Evolutionary conservation across 768 basidiomycete species (phyloP).

Genomic region (Lactarius indigo): DNA sequence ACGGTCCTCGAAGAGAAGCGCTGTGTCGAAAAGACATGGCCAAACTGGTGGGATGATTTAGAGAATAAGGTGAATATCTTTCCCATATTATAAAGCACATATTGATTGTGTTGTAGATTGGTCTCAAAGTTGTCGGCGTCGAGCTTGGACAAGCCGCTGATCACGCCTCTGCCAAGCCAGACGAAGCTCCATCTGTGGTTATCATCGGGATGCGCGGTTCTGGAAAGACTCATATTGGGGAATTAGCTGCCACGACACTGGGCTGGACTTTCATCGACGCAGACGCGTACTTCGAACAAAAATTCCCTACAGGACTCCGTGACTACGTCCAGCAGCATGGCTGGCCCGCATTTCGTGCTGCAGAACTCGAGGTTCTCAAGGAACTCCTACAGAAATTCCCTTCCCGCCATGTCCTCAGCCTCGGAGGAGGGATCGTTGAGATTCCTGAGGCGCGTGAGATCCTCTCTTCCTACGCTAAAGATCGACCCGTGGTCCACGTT

Average conservation of each 20-base stretch:
- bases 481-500: constrained; percentile 81
- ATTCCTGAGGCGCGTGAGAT: constrained; percentile 68
- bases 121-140: constrained; percentile 81
- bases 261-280: constrained; percentile 81
- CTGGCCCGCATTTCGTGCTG: constrained; percentile 86
- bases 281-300: constrained; percentile 69
- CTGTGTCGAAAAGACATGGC: constrained; percentile 99
- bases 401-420: constrained; percentile 71
- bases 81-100: neutral
- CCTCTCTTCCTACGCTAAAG: constrained; percentile 59
- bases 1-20: constrained; percentile 92
- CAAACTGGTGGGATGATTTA: constrained; percentile 99
- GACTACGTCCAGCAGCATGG: constrained; percentile 79
- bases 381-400: constrained; percentile 58
- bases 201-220: constrained; percentile 96
- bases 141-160: constrained; percentile 52
- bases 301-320: constrained; percentile 58
- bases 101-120: constrained; percentile 57
- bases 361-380: constrained; percentile 66
- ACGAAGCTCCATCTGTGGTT: constrained; percentile 57
- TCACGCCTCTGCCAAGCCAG: constrained; percentile 39
- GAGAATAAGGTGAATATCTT: constrained; percentile 74
- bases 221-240: constrained; percentile 88
- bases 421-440: constrained; percentile 95
- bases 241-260: constrained; percentile 68